Conservation (phyloP, 2,329 filamentous ascomycete genomes). For the Alternaria gansuensis region DNA sequence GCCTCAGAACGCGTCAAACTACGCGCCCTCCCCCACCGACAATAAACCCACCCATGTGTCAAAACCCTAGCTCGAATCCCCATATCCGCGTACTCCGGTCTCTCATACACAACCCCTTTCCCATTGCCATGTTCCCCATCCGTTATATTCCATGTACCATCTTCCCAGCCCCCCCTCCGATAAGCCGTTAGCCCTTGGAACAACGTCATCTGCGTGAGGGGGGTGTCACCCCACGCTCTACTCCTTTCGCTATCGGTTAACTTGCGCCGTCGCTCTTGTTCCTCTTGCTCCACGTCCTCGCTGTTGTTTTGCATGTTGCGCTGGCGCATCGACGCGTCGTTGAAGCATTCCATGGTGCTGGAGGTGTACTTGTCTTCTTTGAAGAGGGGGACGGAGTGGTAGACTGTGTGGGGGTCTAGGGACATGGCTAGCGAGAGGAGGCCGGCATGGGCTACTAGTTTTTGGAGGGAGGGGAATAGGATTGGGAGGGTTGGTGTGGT, state of each 20-base stretch:
- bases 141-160: neutral
- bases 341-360: slow-evolving; percentile 35
- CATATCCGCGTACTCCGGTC: neutral
- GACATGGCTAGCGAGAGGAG: slow-evolving; percentile 40
- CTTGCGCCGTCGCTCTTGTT: slow-evolving; percentile 11
- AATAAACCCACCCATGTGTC: slow-evolving; percentile 38
- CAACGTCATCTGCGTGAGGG: slow-evolving; percentile 34
- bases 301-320: slow-evolving; percentile 9
- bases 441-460: slow-evolving; percentile 26
- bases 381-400: slow-evolving; percentile 37
- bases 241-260: slow-evolving; percentile 12
- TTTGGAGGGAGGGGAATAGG: slow-evolving; percentile 17
- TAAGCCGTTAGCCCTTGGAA: slow-evolving; percentile 39
- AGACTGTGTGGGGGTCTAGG: slow-evolving; percentile 37
- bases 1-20: slow-evolving; percentile 20
- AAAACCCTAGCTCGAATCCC: slow-evolving; percentile 30
- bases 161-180: slow-evolving; percentile 42
- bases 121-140: too few species aligned
- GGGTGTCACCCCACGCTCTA: slow-evolving; percentile 21
- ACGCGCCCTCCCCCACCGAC: slow-evolving; percentile 34
- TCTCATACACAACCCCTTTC: neutral
- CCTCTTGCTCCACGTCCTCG: neutral
- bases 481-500: neutral
- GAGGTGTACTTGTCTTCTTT: slow-evolving; percentile 38
- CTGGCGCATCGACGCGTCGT: slow-evolving; percentile 22